Percentiles rank a stretch among this genome's conserved stretches.
Evolutionary conservation across 805 yeast species (phyloP).

Genomic region (Candida corydali): DNA sequence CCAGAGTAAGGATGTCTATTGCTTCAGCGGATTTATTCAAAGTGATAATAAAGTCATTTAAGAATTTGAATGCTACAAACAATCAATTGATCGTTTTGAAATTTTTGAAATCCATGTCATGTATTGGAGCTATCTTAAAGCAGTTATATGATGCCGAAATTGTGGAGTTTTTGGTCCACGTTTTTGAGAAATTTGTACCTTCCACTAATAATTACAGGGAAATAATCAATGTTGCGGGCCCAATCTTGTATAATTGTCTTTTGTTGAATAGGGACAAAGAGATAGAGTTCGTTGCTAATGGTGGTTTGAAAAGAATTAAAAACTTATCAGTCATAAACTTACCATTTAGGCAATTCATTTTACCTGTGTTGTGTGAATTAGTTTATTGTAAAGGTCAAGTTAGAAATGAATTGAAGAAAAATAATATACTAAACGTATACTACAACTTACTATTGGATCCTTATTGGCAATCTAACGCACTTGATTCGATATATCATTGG

Average conservation of each 20-base stretch:
- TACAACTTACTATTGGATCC: constrained; percentile 43
- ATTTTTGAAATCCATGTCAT: constrained; percentile 41
- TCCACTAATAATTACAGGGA: constrained; percentile 30
- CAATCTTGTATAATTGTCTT: constrained; percentile 49
- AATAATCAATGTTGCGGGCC: constrained; percentile 42
- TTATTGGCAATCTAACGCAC: constrained; percentile 55
- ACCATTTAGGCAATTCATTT: constrained; percentile 47
- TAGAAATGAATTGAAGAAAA: constrained; percentile 29
- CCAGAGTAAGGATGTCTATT: constrained; percentile 37
- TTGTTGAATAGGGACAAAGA: constrained; percentile 44
- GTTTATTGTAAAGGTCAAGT: constrained; percentile 42
- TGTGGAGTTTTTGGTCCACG: constrained; percentile 38
- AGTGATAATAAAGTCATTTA: constrained; percentile 36
- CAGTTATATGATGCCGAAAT: constrained; percentile 36
- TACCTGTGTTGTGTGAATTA: constrained; percentile 51
- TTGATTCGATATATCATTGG: constrained; percentile 47
- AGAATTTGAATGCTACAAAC: constrained; percentile 18
- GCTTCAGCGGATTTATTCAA: constrained; percentile 38
- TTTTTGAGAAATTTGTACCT: constrained; percentile 26
- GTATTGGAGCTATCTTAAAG: constrained; percentile 29
- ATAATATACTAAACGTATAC: constrained; percentile 37
- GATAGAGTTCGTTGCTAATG: constrained; percentile 41
- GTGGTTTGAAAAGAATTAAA: constrained; percentile 43
- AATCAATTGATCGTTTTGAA: constrained; percentile 41
- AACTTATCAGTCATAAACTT: constrained; percentile 35